phyloP scores from a whole-genome alignment of 805 yeast genomes.

The Kodamaea restingae region DNA sequence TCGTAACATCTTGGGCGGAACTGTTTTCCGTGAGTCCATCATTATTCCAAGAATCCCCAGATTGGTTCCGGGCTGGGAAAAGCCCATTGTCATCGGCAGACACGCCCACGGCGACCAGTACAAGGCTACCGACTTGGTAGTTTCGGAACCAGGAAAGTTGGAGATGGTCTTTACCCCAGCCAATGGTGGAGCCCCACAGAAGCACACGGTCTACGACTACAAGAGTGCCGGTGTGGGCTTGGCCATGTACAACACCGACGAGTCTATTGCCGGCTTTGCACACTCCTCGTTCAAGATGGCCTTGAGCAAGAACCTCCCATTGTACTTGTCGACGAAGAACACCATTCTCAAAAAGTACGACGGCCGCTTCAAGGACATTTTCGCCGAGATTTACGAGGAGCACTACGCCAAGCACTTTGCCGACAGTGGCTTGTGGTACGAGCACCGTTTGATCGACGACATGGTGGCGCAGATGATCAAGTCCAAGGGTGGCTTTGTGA shows the following conservation, averaged over 20 bases:
- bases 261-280: conserved; percentile 89
- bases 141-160: conserved; percentile 76
- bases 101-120: conserved; percentile 98
- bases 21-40: conserved; percentile 95
- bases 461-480: conserved; percentile 99
- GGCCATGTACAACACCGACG: conserved; percentile 95
- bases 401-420: conserved; percentile 73
- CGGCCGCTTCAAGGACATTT: conserved; percentile 92
- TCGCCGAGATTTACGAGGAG: conserved; percentile 71
- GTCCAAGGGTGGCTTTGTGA: conserved; percentile 89
- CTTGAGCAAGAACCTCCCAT: conserved; percentile 66
- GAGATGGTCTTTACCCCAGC: conserved; percentile 72
- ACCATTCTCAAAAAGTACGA: conserved; percentile 92
- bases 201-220: conserved; percentile 64
- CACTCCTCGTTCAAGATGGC: conserved; percentile 88
- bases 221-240: conserved; percentile 75
- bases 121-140: conserved; percentile 81
- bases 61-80: conserved; percentile 86
- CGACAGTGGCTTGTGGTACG: conserved; percentile 84
- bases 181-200: conserved; percentile 53
- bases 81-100: conserved; percentile 95
- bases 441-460: conserved; percentile 94
- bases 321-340: conserved; percentile 89
- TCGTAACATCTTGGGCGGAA: conserved; percentile 92
- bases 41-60: conserved; percentile 86